Conservation (phyloP, 2,329 filamentous ascomycete species). For the Aspergillus versicolor region DNA sequence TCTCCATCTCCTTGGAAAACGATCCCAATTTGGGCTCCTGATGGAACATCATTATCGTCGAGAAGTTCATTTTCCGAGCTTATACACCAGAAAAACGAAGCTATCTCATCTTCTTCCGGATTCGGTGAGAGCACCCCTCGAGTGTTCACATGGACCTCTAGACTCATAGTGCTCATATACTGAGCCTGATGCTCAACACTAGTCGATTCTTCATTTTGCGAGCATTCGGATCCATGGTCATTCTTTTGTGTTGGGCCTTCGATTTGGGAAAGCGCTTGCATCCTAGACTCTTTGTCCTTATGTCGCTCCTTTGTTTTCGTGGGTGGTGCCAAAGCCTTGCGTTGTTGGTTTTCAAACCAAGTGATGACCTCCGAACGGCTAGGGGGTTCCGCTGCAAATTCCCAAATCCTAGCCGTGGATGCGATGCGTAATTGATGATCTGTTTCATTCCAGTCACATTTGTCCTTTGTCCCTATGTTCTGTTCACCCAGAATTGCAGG, state of each 20-base stretch:
- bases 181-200: slow-evolving; percentile 80
- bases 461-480: slow-evolving; percentile 49
- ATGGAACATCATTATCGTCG: slow-evolving; percentile 49
- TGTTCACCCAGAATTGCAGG: slow-evolving; percentile 58
- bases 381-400: slow-evolving; percentile 70
- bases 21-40: slow-evolving; percentile 65
- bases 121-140: slow-evolving; percentile 79
- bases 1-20: slow-evolving; percentile 68
- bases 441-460: slow-evolving; percentile 49
- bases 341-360: slow-evolving; percentile 59
- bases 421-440: slow-evolving; percentile 54
- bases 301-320: slow-evolving; percentile 8
- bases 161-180: slow-evolving; percentile 95
- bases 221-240: slow-evolving; percentile 80
- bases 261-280: slow-evolving; percentile 69
- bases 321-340: slow-evolving; percentile 1
- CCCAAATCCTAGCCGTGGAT: slow-evolving; percentile 72
- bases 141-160: slow-evolving; percentile 90
- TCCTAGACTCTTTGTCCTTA: slow-evolving; percentile 22
- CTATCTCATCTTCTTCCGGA: slow-evolving; percentile 84
- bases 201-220: slow-evolving; percentile 70
- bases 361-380: slow-evolving; percentile 64
- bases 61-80: slow-evolving; percentile 68
- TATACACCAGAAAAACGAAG: slow-evolving; percentile 86
- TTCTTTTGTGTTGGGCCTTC: slow-evolving; percentile 83